These are phyloP conservation scores for Terfezia claveryi DNA, from an alignment of 495 filamentous ascomycete genomes.

Conservation along the genomic window DNA sequence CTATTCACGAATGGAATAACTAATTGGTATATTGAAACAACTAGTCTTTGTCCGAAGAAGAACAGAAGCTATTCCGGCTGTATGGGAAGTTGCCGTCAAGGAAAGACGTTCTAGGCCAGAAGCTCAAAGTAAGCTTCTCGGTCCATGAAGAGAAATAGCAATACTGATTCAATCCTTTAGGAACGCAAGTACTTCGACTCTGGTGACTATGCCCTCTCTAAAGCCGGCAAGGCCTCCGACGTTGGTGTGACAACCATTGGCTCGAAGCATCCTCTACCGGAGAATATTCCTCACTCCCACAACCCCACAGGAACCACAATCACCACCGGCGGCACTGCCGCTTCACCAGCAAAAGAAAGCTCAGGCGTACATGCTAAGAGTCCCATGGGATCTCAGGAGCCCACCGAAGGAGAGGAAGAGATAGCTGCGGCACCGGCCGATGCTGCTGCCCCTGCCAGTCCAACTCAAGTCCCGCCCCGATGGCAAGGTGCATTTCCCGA, in stretches of 20 bases:
- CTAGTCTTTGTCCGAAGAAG: conserved; percentile 70
- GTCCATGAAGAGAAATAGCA: neutral
- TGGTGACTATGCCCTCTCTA: conserved; percentile 92
- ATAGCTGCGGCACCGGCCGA: conserved; percentile 4
- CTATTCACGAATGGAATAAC: conserved; percentile 2
- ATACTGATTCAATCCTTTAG: conserved; percentile 21
- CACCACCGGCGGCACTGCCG: conserved; percentile 23
- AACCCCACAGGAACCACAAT: conserved; percentile 28
- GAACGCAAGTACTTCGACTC: conserved; percentile 99
- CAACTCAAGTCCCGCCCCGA: neutral
- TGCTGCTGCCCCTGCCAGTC: conserved; percentile 1
- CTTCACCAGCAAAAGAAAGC: conserved; percentile 16
- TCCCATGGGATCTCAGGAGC: conserved; percentile 16
- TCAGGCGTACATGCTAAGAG: conserved; percentile 12
- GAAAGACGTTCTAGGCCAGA: conserved; percentile 91
- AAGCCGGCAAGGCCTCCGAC: conserved; percentile 90
- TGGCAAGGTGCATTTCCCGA: neutral
- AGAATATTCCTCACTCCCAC: conserved; percentile 86
- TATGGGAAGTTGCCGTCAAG: conserved; percentile 94
- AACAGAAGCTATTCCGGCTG: conserved; percentile 83
- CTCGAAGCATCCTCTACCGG: conserved; percentile 79
- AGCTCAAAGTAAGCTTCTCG: conserved; percentile 42
- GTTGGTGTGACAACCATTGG: conserved; percentile 85
- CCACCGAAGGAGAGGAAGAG: conserved; percentile 11
- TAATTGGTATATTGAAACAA: neutral